Base-by-base conservation (phyloP, 2,329 filamentous ascomycete genomes). In the Biscogniauxia marginata region DNA sequence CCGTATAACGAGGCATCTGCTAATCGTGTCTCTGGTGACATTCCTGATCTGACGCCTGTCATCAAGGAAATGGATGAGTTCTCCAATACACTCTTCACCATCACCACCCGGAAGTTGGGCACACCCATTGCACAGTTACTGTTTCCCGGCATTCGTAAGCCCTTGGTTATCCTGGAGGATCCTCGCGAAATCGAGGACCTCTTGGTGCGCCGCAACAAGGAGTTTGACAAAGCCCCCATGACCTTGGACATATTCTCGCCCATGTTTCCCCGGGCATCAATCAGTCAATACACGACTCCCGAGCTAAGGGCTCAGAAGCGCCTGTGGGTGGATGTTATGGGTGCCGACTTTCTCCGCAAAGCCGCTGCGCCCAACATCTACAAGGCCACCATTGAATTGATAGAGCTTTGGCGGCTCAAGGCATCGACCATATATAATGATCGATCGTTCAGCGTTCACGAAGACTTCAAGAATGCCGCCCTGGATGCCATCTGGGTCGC, bases 401-500 rank as follows among this genome's bases (percentile, higher is more conserved):
- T 72, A 2, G 56, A 69, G 2, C 53, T 73, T 4, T 73, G 70
- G 70, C 49, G 58, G 2, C 51, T 63, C 19, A 71, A 67, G 49
- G 57, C 60, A 2, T 21, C 52, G 1, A 59, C 56, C 0, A 1
- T 57, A 3, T 50, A 53, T 11, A 58, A 58, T 5, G 39, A 59
- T 2, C 21, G 59, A 19, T 66, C 74, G 1, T 76, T 78, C 52
- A 56, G 57, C 7, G 70, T 67, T 3, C 43, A 52, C 0, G 57
- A 71, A 3, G 75, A 78, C 54, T 64, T 77, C 23, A 61, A 64
- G 54, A 61, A 71, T 24, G 68, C 66, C 0, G 68, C 71, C 0
- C 61, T 78, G 22, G 74, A 77, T 57, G 70, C 66, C 13, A 73
- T 76, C 23, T 77, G 71, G 71, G 72, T 70, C 0, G 70, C 68